Evolutionary conservation across 371 early-diverging fungal species (phyloP).

Genomic region (Lichtheimia hyalospora): DNA sequence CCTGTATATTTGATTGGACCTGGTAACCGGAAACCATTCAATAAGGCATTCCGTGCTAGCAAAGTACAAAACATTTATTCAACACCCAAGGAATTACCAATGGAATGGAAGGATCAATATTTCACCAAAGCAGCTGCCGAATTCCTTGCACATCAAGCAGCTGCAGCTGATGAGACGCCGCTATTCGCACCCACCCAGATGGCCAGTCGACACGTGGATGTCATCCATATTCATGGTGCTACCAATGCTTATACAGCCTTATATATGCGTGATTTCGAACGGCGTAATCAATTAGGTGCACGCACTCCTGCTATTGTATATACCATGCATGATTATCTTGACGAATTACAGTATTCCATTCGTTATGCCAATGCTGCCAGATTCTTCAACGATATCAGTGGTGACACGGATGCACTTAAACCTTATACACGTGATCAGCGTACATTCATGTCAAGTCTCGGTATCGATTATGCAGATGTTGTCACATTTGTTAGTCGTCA

Average conservation of each 20-base stretch:
- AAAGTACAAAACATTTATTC: constrained; percentile 49
- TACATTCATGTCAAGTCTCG: constrained; percentile 61
- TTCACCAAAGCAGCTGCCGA: constrained; percentile 65
- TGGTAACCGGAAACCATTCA: constrained; percentile 55
- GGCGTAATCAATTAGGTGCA: constrained; percentile 36
- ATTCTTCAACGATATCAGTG: constrained; percentile 49
- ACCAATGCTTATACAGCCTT: constrained; percentile 62
- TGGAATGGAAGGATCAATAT: constrained; percentile 67
- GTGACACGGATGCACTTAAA: neutral
- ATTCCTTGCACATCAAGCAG: constrained; percentile 54
- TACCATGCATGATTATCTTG: constrained; percentile 62
- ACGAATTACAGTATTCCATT: constrained; percentile 62
- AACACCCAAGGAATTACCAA: constrained; percentile 49
- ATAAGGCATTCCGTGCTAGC: constrained; percentile 52
- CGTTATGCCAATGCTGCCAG: constrained; percentile 51
- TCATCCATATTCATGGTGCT: constrained; percentile 65
- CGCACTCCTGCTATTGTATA: constrained; percentile 61
- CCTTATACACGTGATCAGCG: constrained; percentile 53
- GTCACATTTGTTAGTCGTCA: constrained; percentile 57
- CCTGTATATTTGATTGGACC: constrained; percentile 66
- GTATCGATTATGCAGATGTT: constrained; percentile 57
- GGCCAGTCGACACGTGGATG: constrained; percentile 40
- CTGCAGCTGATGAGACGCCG: constrained; percentile 52
- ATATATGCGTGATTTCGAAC: constrained; percentile 42
- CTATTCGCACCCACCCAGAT: constrained; percentile 48